A percentile compares a stretch with the other conserved stretches of the same genome.
Evolutionary conservation across 305 asterid species (phyloP).

Genomic region (Withania somnifera): DNA sequence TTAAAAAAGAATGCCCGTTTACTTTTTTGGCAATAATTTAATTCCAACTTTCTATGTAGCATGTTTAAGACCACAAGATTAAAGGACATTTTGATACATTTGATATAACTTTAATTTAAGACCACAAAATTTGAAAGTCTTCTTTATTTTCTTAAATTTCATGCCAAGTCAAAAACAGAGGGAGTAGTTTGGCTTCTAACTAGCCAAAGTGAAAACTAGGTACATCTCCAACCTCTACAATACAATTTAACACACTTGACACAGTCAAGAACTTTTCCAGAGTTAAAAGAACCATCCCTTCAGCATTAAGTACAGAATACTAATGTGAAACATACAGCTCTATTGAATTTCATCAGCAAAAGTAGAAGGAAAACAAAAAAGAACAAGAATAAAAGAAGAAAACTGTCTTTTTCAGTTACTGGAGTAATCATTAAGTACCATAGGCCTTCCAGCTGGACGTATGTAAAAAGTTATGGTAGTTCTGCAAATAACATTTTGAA

Average conservation of each 20-base stretch:
- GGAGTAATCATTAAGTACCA: not conserved
- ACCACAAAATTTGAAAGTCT: no score
- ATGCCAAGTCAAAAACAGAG: no score
- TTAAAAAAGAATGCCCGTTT: no score
- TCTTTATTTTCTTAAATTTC: no score
- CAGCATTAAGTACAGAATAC: not conserved
- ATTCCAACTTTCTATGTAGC: no score
- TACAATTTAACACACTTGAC: not conserved
- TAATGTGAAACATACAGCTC: not conserved
- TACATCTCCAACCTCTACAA: not conserved
- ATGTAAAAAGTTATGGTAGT: not conserved
- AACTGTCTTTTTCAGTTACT: not conserved
- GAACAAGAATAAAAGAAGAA: not conserved
- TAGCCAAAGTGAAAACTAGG: not conserved
- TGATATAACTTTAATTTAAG: no score
- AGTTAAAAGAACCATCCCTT: not conserved
- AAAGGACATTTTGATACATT: no score
- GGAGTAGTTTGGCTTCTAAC: not conserved
- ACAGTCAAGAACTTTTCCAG: not conserved
- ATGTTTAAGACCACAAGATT: no score
- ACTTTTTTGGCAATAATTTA: no score
- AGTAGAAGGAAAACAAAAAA: not conserved
- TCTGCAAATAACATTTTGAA: not conserved
- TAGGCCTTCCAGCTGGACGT: not conserved
- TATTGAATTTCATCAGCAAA: not conserved